A percentile compares a stretch with the other conserved stretches of the same genome.
Conservation (phyloP, 2,329 filamentous ascomycete species). For the Mariannaea sp. region DNA sequence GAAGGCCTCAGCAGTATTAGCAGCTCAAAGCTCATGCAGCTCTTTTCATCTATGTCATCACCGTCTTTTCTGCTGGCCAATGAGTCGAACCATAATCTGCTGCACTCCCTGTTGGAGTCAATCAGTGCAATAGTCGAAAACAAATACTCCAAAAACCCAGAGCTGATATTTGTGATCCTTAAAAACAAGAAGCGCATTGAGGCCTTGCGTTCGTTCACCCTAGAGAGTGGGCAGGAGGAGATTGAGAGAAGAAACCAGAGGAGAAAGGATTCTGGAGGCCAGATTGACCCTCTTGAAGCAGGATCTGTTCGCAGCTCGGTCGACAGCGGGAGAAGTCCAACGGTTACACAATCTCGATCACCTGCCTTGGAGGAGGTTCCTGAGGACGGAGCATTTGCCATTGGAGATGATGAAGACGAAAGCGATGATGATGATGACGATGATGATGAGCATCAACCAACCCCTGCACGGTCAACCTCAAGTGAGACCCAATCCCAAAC, state of each 20-base stretch:
- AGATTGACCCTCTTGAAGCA: slow-evolving; percentile 55
- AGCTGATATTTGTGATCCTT: slow-evolving; percentile 78
- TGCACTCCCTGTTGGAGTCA: slow-evolving; percentile 83
- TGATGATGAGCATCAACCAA: slow-evolving; percentile 59
- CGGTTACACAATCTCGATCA: slow-evolving; percentile 31
- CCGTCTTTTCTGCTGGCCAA: slow-evolving; percentile 92
- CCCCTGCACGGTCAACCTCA: slow-evolving; percentile 66
- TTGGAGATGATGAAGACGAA: slow-evolving; percentile 82
- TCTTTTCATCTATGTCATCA: slow-evolving; percentile 91
- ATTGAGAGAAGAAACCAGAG: slow-evolving; percentile 78
- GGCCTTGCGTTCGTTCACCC: slow-evolving; percentile 81
- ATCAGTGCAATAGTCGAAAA: slow-evolving; percentile 91
- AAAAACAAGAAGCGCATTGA: slow-evolving; percentile 84
- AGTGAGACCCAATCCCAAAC: slow-evolving; percentile 67
- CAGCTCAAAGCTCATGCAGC: slow-evolving; percentile 81
- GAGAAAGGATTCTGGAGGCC: slow-evolving; percentile 65
- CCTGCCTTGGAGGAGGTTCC: slow-evolving; percentile 42
- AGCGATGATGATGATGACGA: slow-evolving; percentile 63
- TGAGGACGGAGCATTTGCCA: slow-evolving; percentile 81
- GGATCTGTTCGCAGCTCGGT: slow-evolving; percentile 64
- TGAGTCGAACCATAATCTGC: slow-evolving; percentile 82
- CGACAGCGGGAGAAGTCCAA: slow-evolving; percentile 70
- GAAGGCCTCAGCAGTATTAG: slow-evolving; percentile 75
- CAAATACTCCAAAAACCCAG: slow-evolving; percentile 79
- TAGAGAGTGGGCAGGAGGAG: slow-evolving; percentile 91